phyloP scores from a whole-genome alignment of 1,284 basidiomycete genomes.

The Irpex sp. region DNA sequence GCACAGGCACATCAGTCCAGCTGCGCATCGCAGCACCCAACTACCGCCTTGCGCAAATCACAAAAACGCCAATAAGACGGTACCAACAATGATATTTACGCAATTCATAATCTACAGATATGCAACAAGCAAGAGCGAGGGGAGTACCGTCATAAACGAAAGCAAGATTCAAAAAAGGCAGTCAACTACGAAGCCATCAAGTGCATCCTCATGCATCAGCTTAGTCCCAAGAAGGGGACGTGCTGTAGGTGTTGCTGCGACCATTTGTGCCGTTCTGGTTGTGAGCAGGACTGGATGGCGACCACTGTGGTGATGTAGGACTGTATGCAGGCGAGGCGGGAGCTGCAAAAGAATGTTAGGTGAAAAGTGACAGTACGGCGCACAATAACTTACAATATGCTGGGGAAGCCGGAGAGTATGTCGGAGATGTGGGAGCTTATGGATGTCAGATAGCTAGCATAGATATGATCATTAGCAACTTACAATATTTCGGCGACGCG shows the following conservation, averaged over 20 bases:
- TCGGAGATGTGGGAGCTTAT: conserved; percentile 51
- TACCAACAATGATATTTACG: not conserved
- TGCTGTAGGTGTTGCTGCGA: conserved; percentile 43
- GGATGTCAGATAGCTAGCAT: conserved; percentile 8
- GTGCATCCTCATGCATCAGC: not conserved
- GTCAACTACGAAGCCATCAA: not conserved
- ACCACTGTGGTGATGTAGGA: conserved; percentile 78
- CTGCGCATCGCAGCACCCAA: not conserved
- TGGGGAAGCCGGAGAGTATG: conserved; percentile 71
- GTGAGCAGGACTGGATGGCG: conserved; percentile 73
- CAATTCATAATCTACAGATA: conserved; percentile 18
- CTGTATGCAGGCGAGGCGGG: conserved; percentile 84
- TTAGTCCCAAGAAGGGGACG: conserved; percentile 57
- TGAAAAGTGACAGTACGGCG: conserved; percentile 41
- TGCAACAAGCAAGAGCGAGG: conserved; percentile 18
- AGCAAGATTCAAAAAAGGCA: conserved; percentile 11
- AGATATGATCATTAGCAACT: conserved; percentile 27
- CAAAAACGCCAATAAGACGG: not conserved
- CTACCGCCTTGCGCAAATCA: not conserved
- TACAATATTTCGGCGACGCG: conserved; percentile 85
- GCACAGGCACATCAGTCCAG: not conserved
- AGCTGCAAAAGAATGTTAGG: conserved; percentile 37
- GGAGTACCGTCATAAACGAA: conserved; percentile 12
- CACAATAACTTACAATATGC: conserved; percentile 8
- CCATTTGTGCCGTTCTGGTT: conserved; percentile 39